phyloP scores from a whole-genome alignment of 169 alveolate species.

The Cryptosporidium xiaoi region DNA sequence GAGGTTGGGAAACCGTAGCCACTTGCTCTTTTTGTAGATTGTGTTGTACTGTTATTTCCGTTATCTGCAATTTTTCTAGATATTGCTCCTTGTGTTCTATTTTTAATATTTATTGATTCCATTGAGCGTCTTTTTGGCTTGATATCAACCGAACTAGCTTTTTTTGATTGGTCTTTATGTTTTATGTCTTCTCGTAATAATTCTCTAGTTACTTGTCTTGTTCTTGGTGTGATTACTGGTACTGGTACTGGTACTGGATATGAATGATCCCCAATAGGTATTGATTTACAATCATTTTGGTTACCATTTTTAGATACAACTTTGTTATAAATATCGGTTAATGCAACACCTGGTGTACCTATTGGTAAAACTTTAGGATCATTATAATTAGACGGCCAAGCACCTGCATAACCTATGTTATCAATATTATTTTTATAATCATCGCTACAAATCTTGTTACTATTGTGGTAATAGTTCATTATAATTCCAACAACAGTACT shows the following conservation, averaged over 20 bases:
- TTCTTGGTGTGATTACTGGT: constrained; percentile 73
- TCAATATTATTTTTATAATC: not conserved
- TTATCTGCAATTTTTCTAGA: not conserved
- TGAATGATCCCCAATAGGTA: constrained; percentile 62
- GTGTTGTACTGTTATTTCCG: not conserved
- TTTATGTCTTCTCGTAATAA: not conserved
- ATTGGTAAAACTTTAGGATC: constrained; percentile 50
- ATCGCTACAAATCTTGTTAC: too few relatives aligned
- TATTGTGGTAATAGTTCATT: too few relatives aligned
- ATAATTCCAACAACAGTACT: too few relatives aligned
- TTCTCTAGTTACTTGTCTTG: constrained; percentile 25
- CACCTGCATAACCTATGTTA: constrained; percentile 53
- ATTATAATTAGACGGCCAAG: constrained; percentile 46
- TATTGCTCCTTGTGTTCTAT: constrained; percentile 11
- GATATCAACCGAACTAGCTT: constrained; percentile 1
- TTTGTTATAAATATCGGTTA: constrained; percentile 63
- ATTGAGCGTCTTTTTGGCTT: constrained; percentile 45
- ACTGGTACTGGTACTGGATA: constrained; percentile 73
- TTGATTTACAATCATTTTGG: not conserved
- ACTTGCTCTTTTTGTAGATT: too few relatives aligned
- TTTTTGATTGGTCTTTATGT: not conserved
- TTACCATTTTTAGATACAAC: constrained; percentile 38
- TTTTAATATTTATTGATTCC: constrained; percentile 1
- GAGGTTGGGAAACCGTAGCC: not conserved
- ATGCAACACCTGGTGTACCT: constrained; percentile 69